Base-by-base conservation (phyloP, 192 early-diverging fungal species). In the Entrophospora sp. region DNA sequence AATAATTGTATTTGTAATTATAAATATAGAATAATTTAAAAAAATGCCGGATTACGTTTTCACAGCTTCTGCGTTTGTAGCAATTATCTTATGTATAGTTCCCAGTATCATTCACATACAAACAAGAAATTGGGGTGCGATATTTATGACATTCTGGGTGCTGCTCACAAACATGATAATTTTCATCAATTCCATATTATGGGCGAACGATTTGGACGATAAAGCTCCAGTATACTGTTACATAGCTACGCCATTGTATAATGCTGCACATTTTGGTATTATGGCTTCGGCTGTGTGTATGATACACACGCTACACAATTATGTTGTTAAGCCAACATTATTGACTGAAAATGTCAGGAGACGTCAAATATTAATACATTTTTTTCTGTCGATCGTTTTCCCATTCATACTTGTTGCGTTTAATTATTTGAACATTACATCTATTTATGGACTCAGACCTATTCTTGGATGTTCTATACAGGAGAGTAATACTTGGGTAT, bases 131-230 rank as follows among this genome's bases (percentile, higher is more conserved):
- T 56, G 53, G 53, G 53, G 24, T 13, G 53, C 53, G 28, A 56
- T 56, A 28, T 56, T 28, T 18, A 28, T 56, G 53, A 56, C 53
- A 56, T 56, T 56, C 53, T 56, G 53, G 53, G 53, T 56, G 18
- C 3, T 22, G 9, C 7, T 30, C 7, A 27, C 32, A 13, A 56
- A 56, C n/a, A 13, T 56, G 7, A 56, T 30, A 30, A 34, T 27
- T 24, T 56, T 56, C 24, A 24, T 56, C 28, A 56, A 56, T 30
- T 56, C 53, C 9, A 27, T 56, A 4, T 27, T 56, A 14, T 56
- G 53, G 53, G 25, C 24, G 28, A 18, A 34, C 53, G 24, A 8
- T 5, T 10, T 56, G 5, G 4, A 12, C n/a, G 53, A 56, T 34
- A 27, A 32, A 4, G 24, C 8, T 4, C 53, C 53, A 30, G 7